Base-by-base conservation (phyloP, 441 rosid genomes). In the Heliophila coronopifolia region DNA sequence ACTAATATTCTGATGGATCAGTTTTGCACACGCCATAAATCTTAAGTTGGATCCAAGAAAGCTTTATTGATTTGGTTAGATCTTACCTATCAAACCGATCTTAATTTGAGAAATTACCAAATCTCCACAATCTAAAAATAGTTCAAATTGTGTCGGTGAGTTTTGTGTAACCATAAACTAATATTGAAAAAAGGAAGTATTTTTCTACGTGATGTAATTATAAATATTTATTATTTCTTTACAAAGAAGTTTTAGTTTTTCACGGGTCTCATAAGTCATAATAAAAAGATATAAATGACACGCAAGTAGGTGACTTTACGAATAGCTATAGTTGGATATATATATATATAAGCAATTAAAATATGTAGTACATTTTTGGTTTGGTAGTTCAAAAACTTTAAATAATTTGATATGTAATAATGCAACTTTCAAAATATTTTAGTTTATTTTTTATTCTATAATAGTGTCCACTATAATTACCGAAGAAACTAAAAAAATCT, bases 241-340 rank as follows among this genome's bases (percentile, higher is more conserved):
- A 0, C 4, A 4, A 11, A 8, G 24, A 2, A 36, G 17, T 5
- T 20, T 5, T 8, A 53, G 3, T 15, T 61, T n/a, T n/a, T n/a
- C 57, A 54, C 57, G 30, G 62, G 48, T 7, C 39, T 48, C 51
- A 55, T 24, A 46, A 47, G 32, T 30, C n/a, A 11, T 24, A 47
- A 48, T 25, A 24, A 18, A 49, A 17, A 25, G 50, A 54, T 9
- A 48, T 5, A 40, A 63, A 27, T 32, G 58, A 47, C 61, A 48
- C 62, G 57, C 57, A 55, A 40, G 57, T 54, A 32, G 68, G 7
- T 63, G 61, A 33, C 51, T 36, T 8, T 15, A 17, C 48, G 44
- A 28, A 7, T 51, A 11, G 24, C 2, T 52, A 10, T 52, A 13
- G 15, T 31, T 32, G 30, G 56, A n/a, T n/a, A n/a, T n/a, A n/a